Conservation (phyloP, 306 rosid species). For the Corylus avellana region DNA sequence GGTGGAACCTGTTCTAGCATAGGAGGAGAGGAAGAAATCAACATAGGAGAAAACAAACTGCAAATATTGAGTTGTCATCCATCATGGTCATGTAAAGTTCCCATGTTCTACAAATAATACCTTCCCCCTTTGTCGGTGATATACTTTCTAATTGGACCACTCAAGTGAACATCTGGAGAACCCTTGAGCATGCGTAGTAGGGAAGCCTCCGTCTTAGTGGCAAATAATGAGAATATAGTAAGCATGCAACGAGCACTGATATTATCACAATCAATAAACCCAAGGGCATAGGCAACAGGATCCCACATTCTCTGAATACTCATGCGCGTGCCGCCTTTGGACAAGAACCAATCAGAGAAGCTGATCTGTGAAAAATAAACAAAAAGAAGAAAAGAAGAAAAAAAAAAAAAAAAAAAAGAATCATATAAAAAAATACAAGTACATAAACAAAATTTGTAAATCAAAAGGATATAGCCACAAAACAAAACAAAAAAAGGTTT, state of each 20-base stretch:
- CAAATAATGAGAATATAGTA: constrained; percentile 92
- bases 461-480: not conserved
- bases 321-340: constrained; percentile 96
- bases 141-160: constrained; percentile 90
- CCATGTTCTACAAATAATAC: constrained; percentile 33
- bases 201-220: constrained; percentile 99
- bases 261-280: constrained; percentile 96
- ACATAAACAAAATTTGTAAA: not conserved
- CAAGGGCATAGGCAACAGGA: constrained; percentile 99
- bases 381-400: not conserved
- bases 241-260: constrained; percentile 99
- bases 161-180: constrained; percentile 88
- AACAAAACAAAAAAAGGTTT: not conserved
- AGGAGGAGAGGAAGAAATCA: constrained; percentile 19
- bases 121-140: constrained; percentile 96
- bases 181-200: constrained; percentile 97
- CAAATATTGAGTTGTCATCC: constrained; percentile 3
- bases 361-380: constrained; percentile 64
- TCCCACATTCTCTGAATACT: constrained; percentile 94
- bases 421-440: constrained; percentile 3
- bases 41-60: constrained; percentile 5
- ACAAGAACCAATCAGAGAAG: constrained; percentile 97
- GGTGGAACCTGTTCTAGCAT: constrained; percentile 82
- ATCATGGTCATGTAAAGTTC: constrained; percentile 16
- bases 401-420: constrained; percentile 4